These are phyloP conservation scores for Cornus suecica DNA, from an alignment of 148 eudicot genomes.

Conservation along the genomic window DNA sequence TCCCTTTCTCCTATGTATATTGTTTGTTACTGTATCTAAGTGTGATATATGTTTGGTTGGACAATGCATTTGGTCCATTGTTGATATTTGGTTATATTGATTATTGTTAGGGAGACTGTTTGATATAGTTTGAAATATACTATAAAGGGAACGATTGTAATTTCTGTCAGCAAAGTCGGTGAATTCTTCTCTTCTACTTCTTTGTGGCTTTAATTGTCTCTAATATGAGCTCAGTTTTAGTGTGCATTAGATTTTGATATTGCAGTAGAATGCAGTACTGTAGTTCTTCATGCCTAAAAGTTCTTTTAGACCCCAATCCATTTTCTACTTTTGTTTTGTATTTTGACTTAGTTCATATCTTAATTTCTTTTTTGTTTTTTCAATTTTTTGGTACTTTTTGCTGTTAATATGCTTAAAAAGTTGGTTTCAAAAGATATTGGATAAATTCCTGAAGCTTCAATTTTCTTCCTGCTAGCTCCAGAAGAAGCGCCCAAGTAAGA, in stretches of 20 bases:
- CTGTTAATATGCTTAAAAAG: not conserved
- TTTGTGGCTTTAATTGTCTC: too few species aligned
- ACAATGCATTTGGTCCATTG: too few species aligned
- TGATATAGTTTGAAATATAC: too few species aligned
- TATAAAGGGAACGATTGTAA: too few species aligned
- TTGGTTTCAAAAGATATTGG: not conserved
- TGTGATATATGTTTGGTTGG: too few species aligned
- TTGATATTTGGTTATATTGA: too few species aligned
- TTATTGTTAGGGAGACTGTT: too few species aligned
- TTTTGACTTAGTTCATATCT: not conserved
- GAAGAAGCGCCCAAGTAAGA: conserved; percentile 64
- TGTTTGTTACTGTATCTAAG: too few species aligned
- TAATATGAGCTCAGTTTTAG: too few species aligned
- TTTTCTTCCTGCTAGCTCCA: conserved; percentile 20
- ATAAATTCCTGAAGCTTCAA: conserved; percentile 2
- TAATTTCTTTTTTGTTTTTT: not conserved
- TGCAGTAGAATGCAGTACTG: not conserved
- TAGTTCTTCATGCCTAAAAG: not conserved
- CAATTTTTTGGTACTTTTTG: not conserved
- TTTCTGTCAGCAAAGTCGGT: not conserved
- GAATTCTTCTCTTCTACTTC: not conserved
- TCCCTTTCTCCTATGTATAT: too few species aligned
- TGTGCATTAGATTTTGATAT: not conserved
- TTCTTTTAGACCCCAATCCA: not conserved
- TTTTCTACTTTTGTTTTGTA: not conserved